Conservation (phyloP, 306 rosid genomes). For the Sechiopsis laciniata region DNA sequence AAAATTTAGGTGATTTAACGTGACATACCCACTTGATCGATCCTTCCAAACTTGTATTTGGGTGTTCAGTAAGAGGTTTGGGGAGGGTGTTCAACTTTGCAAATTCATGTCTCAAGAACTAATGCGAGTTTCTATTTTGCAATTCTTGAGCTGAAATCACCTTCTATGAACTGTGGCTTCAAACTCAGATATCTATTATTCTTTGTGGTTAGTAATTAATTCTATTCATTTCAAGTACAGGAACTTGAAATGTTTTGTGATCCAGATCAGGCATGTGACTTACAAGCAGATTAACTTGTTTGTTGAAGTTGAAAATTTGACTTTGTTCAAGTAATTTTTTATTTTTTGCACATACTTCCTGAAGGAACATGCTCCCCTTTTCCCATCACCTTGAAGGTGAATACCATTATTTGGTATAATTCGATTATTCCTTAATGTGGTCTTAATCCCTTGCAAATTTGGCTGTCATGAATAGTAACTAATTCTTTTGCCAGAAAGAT, state of each 20-base stretch:
- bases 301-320: neutral
- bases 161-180: neutral
- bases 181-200: neutral
- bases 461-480: conserved; percentile 3
- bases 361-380: conserved; percentile 2
- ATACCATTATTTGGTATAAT: neutral
- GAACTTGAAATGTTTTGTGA: conserved; percentile 3
- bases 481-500: neutral
- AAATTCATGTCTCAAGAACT: conserved; percentile 9
- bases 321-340: neutral
- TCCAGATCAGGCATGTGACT: neutral
- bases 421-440: neutral
- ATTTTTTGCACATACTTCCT: neutral
- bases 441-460: neutral
- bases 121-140: neutral
- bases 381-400: neutral
- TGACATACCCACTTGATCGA: no score
- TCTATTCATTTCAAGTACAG: neutral
- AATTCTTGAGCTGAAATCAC: neutral
- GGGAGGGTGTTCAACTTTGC: conserved; percentile 5
- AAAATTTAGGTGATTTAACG: neutral
- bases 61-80: neutral
- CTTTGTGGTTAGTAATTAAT: neutral
- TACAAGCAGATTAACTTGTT: neutral
- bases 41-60: conserved; percentile 2